Base-by-base conservation (phyloP, 192 early-diverging fungal genomes). In the Allomyces macrogynus region DNA sequence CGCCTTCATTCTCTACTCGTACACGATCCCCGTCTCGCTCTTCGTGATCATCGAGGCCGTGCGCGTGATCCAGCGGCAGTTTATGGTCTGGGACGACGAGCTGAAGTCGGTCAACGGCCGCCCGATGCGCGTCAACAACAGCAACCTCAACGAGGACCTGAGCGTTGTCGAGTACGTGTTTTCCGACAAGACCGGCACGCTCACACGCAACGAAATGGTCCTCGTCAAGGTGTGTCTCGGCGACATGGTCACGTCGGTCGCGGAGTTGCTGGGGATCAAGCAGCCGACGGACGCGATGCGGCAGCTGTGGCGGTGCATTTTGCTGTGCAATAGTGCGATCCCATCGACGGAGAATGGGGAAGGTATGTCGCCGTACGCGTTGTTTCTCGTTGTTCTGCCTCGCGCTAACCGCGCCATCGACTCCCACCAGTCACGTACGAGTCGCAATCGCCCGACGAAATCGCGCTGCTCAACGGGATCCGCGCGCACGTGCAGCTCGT, bases 111-210 rank as follows among this genome's bases (percentile, higher is more conserved):
- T n/a, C 12, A 57, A n/a, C 16, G 49, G 49, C 5, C 49, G 49
- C 12, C 49, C 49, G 2, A 71, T 72, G 65, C 69, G 82, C 60
- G 62, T 85, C 8, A 69, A 77, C 49, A 90, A 92, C 89, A 84
- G 83, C 3, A 82, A 78, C 24, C 84, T 92, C 57, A 89, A 90
- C 70, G 92, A 95, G 72, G 92, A 95, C 64, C 74, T 95, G 32
- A 89, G 88, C 40, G 81, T 84, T 67, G 87, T 95, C 63, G 82
- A 86, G 63, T 91, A 91, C 67, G 77, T 95, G 14, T 95, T 95
- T 63, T 86, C 86, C 23, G 90, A 92, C 76, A 92, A 92, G 73
- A 92, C 90, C 7, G 90, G 90, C 32, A 92, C 90, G 11, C 74
- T 92, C 24, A 92, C 90, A 0, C 86, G 90, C 63, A 92, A 91